Percentiles rank a stretch among this genome's conserved stretches.
These are phyloP conservation scores for Globisporangium parvum DNA, from an alignment of 352 stramenopile genomes.

Conservation along the genomic window DNA sequence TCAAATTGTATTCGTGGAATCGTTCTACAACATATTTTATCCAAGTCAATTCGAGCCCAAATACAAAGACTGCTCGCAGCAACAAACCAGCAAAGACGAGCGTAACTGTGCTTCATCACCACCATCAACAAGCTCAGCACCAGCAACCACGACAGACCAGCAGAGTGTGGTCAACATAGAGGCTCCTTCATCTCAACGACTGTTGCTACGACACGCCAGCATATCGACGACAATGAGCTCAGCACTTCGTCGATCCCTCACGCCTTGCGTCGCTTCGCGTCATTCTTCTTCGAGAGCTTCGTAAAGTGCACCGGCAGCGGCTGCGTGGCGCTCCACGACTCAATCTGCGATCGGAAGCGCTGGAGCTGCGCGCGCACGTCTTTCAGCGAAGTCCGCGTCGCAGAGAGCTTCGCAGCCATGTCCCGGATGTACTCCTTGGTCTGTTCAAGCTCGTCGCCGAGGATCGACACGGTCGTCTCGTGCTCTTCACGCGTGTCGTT, in stretches of 20 bases:
- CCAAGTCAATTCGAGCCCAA: no score
- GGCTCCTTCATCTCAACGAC: no score
- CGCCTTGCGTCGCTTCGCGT: constrained; percentile 5
- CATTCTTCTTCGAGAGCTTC: constrained; percentile 17
- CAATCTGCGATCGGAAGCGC: constrained; percentile 13
- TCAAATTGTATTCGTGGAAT: no score
- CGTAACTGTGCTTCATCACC: no score
- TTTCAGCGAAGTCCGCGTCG: constrained; percentile 21
- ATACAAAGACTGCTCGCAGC: no score
- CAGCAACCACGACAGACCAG: no score
- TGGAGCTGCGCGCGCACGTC: constrained; percentile 35
- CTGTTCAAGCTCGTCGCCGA: constrained; percentile 59
- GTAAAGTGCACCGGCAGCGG: constrained; percentile 41
- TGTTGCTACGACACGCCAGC: no score
- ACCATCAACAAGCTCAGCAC: no score
- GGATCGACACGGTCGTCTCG: constrained; percentile 35
- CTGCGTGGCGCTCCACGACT: constrained; percentile 2
- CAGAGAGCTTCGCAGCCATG: constrained; percentile 31
- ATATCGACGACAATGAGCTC: no score
- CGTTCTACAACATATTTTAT: no score
- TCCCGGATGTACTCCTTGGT: constrained; percentile 45
- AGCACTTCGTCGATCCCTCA: neutral
- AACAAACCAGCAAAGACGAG: no score
- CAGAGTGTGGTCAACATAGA: no score
- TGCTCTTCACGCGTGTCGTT: constrained; percentile 30